A percentile compares a stretch with the other conserved stretches of the same genome.
These are phyloP conservation scores for Tulasnella sp. DNA, from an alignment of 768 basidiomycete species.

Conservation along the genomic window DNA sequence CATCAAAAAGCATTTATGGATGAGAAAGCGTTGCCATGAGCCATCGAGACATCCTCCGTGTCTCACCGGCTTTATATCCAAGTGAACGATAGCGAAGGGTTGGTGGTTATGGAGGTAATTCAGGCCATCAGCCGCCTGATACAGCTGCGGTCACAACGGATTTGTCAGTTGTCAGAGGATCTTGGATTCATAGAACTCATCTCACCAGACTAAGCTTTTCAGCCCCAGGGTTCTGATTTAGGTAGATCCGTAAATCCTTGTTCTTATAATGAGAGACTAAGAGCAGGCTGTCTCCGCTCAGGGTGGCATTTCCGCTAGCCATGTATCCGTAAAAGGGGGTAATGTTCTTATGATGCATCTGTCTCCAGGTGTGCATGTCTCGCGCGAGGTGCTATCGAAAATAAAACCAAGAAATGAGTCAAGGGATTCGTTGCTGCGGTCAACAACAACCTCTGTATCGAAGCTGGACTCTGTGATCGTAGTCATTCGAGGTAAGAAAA, in stretches of 20 bases:
- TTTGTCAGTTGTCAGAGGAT: not conserved
- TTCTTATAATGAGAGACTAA: not conserved
- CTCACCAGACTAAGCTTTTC: not conserved
- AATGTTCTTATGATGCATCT: not conserved
- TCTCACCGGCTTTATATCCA: not conserved
- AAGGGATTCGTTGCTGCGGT: no score
- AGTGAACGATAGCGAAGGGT: slow-evolving; percentile 4
- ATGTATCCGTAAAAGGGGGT: not conserved
- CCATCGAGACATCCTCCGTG: not conserved
- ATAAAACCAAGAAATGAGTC: no score
- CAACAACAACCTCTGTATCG: no score
- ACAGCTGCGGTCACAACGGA: not conserved
- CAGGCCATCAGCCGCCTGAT: not conserved
- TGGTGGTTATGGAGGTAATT: not conserved
- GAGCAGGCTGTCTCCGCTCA: not conserved
- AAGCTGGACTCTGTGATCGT: no score
- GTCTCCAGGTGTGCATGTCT: not conserved
- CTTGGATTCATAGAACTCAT: no score
- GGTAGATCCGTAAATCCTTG: not conserved
- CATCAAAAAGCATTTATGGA: not conserved
- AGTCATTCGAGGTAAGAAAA: no score
- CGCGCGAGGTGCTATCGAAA: slow-evolving; percentile 1
- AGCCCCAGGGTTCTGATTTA: not conserved
- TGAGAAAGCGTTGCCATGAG: no score
- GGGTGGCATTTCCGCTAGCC: not conserved